These are phyloP conservation scores for Globisporangium radiosum DNA, from an alignment of 352 stramenopile genomes.

Conservation along the genomic window DNA sequence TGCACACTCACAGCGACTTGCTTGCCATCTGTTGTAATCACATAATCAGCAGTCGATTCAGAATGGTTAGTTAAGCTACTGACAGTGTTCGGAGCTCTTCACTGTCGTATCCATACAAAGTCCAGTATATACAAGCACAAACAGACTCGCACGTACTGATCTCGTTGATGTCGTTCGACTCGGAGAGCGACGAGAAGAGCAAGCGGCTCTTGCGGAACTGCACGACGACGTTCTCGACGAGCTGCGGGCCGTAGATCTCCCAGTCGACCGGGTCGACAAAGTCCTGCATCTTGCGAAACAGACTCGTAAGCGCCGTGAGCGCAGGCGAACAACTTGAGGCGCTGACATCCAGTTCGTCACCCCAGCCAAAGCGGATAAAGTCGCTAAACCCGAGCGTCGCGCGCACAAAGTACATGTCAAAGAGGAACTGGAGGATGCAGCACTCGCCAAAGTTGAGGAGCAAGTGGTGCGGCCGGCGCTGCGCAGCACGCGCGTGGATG, in stretches of 20 bases:
- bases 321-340: conserved; percentile 32
- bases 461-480: conserved; percentile 29
- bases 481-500: conserved; percentile 26
- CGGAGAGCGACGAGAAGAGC: conserved; percentile 80
- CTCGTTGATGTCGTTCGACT: conserved; percentile 80
- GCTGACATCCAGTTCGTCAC: conserved; percentile 62
- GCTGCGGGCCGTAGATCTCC: conserved; percentile 83
- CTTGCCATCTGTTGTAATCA: conserved; percentile 51
- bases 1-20: conserved; percentile 58
- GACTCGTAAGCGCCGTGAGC: conserved; percentile 42
- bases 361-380: conserved; percentile 86
- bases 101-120: conserved; percentile 1
- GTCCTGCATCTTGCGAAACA: conserved; percentile 76
- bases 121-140: not conserved
- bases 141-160: conserved; percentile 49
- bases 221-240: conserved; percentile 81
- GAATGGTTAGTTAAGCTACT: no score
- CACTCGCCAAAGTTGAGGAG: conserved; percentile 81
- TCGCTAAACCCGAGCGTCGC: conserved; percentile 78
- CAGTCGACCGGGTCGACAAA: conserved; percentile 86
- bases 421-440: conserved; percentile 82
- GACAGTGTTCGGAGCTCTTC: no score
- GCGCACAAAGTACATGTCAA: conserved; percentile 88
- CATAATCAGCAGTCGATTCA: no score
- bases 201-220: conserved; percentile 82